Evolutionary conservation across 2,329 filamentous ascomycete species (phyloP), one percentile per base, ranked within the genome.

Genomic region (Fusarium fujikuroi): DNA sequence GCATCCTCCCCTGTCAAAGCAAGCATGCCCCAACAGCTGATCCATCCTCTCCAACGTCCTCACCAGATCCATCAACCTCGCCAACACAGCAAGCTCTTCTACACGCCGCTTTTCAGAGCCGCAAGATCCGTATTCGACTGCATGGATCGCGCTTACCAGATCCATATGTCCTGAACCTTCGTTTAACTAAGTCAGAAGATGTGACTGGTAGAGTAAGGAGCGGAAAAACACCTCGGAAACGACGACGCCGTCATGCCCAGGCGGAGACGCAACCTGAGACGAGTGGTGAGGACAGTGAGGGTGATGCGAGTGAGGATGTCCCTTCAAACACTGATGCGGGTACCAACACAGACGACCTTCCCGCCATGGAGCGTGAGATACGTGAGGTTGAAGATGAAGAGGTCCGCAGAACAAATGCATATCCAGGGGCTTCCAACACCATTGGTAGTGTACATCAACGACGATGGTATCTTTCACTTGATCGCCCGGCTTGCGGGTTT

Each of bases 361-460:
- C 84, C 12, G 79, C 79, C 5, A 80, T 82, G 72, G 83, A 85
- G 58, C 78, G 78, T 40, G 84, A 86, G 75, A 73, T 84, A 32
- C 81, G 80, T 9, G 84, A 88, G 73, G 77, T 85, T 14, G 84
- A 88, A 63, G 86, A 90, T 66, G 85, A 87, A 43, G 80, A 87
- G 34, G 87, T 92, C 30, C 87, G 89, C 12, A 78, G 79, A 5
- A 89, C 86, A 10, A 93, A 93, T 74, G 90, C 91, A 9, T 93
- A 93, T 75, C 82, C 87, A 0, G 91, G 92, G 9, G 90, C 92
- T 0, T 84, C 76, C 3, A 93, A 93, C 75, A 88, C 85, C 6
- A 90, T 93, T 44, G 89, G 87, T 10, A 92, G 91, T 42, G 83
- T 93, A 8, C 88, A 93, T 74, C 91, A 93, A 78, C 86, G 91